Conservation (phyloP, 2,329 filamentous ascomycete species). For the Talaromyces rugulosus region DNA sequence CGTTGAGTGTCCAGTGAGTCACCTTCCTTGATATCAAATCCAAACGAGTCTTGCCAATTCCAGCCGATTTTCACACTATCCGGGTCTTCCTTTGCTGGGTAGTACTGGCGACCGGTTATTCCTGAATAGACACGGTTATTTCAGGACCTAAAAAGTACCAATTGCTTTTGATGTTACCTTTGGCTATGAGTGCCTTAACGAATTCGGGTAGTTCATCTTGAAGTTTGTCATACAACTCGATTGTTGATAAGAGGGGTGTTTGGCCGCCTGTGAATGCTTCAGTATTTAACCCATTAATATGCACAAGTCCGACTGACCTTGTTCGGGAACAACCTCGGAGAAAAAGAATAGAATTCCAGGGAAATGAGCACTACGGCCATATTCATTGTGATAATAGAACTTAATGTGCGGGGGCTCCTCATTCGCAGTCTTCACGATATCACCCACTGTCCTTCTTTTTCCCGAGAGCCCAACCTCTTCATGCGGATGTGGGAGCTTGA, state of each 20-base stretch:
- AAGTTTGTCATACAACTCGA: neutral
- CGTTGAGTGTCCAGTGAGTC: neutral
- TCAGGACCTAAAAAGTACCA: neutral
- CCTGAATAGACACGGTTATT: neutral
- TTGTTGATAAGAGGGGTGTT: neutral
- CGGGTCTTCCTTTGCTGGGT: neutral
- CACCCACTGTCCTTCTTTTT: neutral
- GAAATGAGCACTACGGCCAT: neutral
- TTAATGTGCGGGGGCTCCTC: neutral
- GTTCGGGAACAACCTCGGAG: neutral
- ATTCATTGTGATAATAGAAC: neutral
- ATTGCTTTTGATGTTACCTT: neutral
- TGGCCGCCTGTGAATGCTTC: neutral
- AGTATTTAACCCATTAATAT: neutral
- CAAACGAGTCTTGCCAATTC: neutral
- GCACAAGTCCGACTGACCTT: neutral
- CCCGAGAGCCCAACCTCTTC: neutral
- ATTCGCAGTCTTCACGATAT: neutral
- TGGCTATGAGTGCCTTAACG: neutral
- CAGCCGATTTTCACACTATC: neutral
- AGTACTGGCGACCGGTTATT: neutral
- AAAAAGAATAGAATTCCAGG: neutral
- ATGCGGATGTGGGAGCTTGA: neutral
- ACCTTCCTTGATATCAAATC: neutral
- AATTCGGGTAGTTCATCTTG: neutral